Conservation (phyloP, 1,139 yeast species). For the Insectozyma bohioensis region DNA sequence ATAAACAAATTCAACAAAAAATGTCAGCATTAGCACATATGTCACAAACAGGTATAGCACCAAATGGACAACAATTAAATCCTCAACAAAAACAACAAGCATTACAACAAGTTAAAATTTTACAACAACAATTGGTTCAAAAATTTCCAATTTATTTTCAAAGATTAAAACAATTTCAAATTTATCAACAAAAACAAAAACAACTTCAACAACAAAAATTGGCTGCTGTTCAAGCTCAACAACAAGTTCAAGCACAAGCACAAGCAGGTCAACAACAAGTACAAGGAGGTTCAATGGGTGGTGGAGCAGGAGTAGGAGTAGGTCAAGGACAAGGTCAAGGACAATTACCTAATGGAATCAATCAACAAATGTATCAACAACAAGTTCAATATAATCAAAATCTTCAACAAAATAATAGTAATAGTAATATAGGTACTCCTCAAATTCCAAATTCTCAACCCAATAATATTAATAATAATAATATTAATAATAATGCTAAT, state of each 20-base stretch:
- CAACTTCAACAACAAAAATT: constrained; percentile 13
- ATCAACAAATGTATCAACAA: constrained; percentile 1
- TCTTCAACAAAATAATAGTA: constrained; percentile 1
- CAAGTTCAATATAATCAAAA: constrained; percentile 1
- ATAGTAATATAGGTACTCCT: too few relatives aligned
- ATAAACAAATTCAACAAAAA: constrained; percentile 42
- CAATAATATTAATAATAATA: neutral
- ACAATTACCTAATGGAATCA: constrained; percentile 1
- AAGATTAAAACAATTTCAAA: constrained; percentile 41
- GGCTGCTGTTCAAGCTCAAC: too few relatives aligned
- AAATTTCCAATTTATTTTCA: constrained; percentile 48
- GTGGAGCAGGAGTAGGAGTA: too few relatives aligned
- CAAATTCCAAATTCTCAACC: too few relatives aligned
- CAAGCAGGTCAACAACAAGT: too few relatives aligned
- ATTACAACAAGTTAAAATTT: constrained; percentile 41
- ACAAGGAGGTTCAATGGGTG: too few relatives aligned
- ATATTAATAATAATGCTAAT: neutral
- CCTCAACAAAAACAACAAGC: constrained; percentile 51
- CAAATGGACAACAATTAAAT: constrained; percentile 42
- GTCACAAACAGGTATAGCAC: constrained; percentile 48
- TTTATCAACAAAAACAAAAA: constrained; percentile 30
- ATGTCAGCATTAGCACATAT: constrained; percentile 45
- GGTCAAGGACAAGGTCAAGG: too few relatives aligned
- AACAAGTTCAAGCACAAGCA: too few relatives aligned
- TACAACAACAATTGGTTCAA: constrained; percentile 45